These are phyloP conservation scores for Pseudopithomyces chartarum DNA, from an alignment of 2,329 filamentous ascomycete genomes.

Conservation along the genomic window DNA sequence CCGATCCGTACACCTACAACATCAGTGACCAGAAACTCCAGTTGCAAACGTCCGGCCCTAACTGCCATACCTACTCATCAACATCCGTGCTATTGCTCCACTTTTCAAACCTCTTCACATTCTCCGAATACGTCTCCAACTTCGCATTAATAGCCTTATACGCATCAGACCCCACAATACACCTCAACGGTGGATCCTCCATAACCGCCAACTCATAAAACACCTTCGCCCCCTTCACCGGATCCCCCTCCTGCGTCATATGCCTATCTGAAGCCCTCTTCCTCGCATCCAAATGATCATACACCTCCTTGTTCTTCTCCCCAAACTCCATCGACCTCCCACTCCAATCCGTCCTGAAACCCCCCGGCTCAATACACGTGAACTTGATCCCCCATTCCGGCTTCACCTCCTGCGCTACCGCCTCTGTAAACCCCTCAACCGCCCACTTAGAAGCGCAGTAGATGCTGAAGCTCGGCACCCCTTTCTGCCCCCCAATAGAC, in stretches of 20 bases:
- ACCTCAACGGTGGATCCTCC: slow-evolving; percentile 58
- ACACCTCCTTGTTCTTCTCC: slow-evolving; percentile 50
- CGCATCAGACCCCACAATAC: slow-evolving; percentile 60
- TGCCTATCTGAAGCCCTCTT: slow-evolving; percentile 48
- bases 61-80: slow-evolving; percentile 46
- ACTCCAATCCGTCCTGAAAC: slow-evolving; percentile 53
- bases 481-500: slow-evolving; percentile 15
- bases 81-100: slow-evolving; percentile 56
- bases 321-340: slow-evolving; percentile 55
- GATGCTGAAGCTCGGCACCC: slow-evolving; percentile 46
- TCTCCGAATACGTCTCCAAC: slow-evolving; percentile 55
- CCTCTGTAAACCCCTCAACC: slow-evolving; percentile 55
- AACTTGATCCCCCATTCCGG: slow-evolving; percentile 55
- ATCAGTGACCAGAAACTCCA: too few species aligned
- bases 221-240: slow-evolving; percentile 54
- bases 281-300: slow-evolving; percentile 55
- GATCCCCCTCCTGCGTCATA: slow-evolving; percentile 56
- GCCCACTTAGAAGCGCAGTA: slow-evolving; percentile 53
- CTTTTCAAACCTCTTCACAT: slow-evolving; percentile 57
- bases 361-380: slow-evolving; percentile 52
- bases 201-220: slow-evolving; percentile 62
- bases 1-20: too few species aligned
- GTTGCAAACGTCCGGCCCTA: too few species aligned
- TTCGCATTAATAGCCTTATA: slow-evolving; percentile 56
- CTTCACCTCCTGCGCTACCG: slow-evolving; percentile 49